Evolutionary conservation across 768 basidiomycete species (phyloP), one percentile per base, ranked within the genome.

Genomic region (Phlegmacium glaucopus): DNA sequence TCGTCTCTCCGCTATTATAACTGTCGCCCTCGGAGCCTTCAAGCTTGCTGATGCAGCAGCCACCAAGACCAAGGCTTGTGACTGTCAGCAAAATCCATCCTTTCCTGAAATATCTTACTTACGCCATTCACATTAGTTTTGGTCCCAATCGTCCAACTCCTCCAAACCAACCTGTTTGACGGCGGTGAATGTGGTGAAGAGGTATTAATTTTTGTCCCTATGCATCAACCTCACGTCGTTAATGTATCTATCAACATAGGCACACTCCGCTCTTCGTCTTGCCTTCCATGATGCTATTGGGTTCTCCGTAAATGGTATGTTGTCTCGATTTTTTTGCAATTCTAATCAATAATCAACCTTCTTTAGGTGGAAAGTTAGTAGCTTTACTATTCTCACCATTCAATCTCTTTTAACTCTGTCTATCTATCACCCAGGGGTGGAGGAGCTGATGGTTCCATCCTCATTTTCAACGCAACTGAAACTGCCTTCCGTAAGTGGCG

Each of bases 181-280:
- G 53, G 56, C 29, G 59, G 55, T 36, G 57, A 64, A 48, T 70
- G 68, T 48, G 64, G 67, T 37, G 64, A 68, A 47, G 58, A 63
- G 42, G 59, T 61, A 6, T 61, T 44, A 61, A 54, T 15, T 65
- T 42, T 55, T 34, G n/a, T 48, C 46, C 15, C 17, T 35, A 16
- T 17, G 10, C 26, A 34, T 38, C 22, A 28, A 16, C 11, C 17
- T 16, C 11, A 17, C n/a, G 25, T 6, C 13, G 5, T 22, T 22
- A 22, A 22, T 22, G 22, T 22, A 22, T 5, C 22, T 22, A 3
- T 22, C 22, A 18, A 13, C 4, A 6, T 13, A 45, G 44, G 53
- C 53, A 28, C 58, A 58, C 45, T 51, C 53, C 39, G 59, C 58
- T 49, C 54, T 58, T n/a, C n/a, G n/a, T n/a, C n/a, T n/a, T n/a